Percentiles rank a stretch among this genome's conserved stretches.
Evolutionary conservation across 306 rosid genomes (phyloP).

Genomic region (peach (Prunus persica)): Prunus_persica_NCBIv2 NC_034009.1:40738001-40738500

Average conservation of each 20-base stretch:
- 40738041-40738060: not conserved
- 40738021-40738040: not conserved
- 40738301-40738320: constrained; percentile 71
- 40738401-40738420: constrained; percentile 17
- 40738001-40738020: not conserved
- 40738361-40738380: constrained; percentile 55
- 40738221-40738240: too few relatives aligned
- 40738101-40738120: not conserved
- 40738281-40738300: constrained; percentile 20
- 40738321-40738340: constrained; percentile 71
- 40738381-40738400: constrained; percentile 58
- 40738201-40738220: not conserved
- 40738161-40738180: not conserved
- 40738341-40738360: constrained; percentile 92
- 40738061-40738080: not conserved
- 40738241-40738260: constrained; percentile 1
- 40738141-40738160: not conserved
- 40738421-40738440: not conserved
- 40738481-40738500: not conserved
- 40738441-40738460: not conserved
- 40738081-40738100: not conserved
- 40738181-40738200: not conserved
- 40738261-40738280: constrained; percentile 13
- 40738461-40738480: not conserved
- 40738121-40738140: not conserved